Percentiles rank a stretch among this genome's conserved stretches.
phyloP scores from a whole-genome alignment of 768 basidiomycete species.

The Leccinum aurantiacum region DNA sequence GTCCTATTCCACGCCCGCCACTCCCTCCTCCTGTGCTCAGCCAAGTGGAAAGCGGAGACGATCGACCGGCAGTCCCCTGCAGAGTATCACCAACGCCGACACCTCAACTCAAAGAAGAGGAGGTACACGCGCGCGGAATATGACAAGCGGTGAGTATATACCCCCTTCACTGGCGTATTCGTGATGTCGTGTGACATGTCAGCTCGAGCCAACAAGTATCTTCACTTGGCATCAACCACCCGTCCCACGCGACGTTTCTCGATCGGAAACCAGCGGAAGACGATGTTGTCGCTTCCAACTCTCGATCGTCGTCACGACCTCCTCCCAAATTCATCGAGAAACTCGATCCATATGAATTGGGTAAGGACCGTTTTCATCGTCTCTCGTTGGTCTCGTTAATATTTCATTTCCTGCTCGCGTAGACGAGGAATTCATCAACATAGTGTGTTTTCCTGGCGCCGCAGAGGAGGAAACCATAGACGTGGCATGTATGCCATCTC shows the following conservation, averaged over 20 bases:
- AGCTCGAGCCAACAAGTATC: conserved; percentile 10
- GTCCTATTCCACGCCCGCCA: conserved; percentile 25
- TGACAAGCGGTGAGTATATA: conserved; percentile 5
- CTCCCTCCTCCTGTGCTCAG: neutral
- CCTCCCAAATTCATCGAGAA: conserved; percentile 23
- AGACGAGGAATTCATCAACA: conserved; percentile 27
- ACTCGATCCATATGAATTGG: conserved; percentile 29
- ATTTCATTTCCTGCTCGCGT: neutral
- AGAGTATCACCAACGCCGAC: neutral
- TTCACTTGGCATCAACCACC: conserved; percentile 30
- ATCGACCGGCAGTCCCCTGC: neutral
- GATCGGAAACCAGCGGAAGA: neutral
- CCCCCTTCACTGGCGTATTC: neutral
- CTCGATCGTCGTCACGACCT: neutral
- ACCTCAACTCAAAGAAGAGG: neutral
- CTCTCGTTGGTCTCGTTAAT: neutral
- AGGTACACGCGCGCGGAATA: neutral
- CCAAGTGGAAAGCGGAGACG: neutral
- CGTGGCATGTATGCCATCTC: neutral
- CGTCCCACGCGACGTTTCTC: conserved; percentile 1
- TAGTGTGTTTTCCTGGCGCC: conserved; percentile 9
- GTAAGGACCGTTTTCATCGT: neutral
- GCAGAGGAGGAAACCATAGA: conserved; percentile 3
- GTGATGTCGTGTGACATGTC: neutral
- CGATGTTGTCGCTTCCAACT: neutral